These are phyloP conservation scores for Beauveria sp. DNA, from an alignment of 2,329 filamentous ascomycete species.

Conservation along the genomic window DNA sequence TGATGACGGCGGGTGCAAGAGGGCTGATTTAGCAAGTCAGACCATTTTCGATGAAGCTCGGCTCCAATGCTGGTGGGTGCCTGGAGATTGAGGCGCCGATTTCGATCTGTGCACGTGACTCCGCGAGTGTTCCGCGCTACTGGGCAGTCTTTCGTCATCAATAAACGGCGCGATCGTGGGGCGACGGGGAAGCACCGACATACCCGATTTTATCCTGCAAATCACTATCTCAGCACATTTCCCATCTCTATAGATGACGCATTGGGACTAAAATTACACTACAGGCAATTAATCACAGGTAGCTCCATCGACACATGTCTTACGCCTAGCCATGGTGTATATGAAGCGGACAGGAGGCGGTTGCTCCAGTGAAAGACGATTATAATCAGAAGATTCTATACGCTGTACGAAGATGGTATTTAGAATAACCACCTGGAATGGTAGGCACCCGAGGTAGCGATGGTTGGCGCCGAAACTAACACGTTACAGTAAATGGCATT, in stretches of 20 bases:
- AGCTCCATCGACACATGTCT: not conserved
- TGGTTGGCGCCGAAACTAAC: not conserved
- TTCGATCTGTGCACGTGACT: constrained; percentile 8
- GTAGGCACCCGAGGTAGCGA: constrained; percentile 30
- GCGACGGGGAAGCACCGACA: not conserved
- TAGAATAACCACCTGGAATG: constrained; percentile 83
- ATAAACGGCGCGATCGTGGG: constrained; percentile 9
- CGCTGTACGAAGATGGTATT: constrained; percentile 52
- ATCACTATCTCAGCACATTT: not conserved
- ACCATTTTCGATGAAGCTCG: constrained; percentile 27
- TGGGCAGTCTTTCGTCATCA: not conserved
- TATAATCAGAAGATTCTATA: not conserved
- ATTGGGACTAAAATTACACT: not conserved
- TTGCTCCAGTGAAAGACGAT: not conserved
- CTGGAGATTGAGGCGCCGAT: constrained; percentile 10
- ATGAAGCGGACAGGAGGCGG: not conserved
- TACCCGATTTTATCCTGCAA: not conserved
- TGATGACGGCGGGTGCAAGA: constrained; percentile 19
- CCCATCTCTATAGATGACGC: not conserved
- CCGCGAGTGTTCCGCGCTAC: constrained; percentile 7
- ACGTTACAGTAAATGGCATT: constrained; percentile 64
- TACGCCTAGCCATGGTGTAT: not conserved
- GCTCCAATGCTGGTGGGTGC: constrained; percentile 18
- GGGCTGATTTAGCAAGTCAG: constrained; percentile 25
- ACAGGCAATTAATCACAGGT: not conserved